Conservation (phyloP, 371 early-diverging fungal genomes). For the Mucor plumbeus region DNA sequence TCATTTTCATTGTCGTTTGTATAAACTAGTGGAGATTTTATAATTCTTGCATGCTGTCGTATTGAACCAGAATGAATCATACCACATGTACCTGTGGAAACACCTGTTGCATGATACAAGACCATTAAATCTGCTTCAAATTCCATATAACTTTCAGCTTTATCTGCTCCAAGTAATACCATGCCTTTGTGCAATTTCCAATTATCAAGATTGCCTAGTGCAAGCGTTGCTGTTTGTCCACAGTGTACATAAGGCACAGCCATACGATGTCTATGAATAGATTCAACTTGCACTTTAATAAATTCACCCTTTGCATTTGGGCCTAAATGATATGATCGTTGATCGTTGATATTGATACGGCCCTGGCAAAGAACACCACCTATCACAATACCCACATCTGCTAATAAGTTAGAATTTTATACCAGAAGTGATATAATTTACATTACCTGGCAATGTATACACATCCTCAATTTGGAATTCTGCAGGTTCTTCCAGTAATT, state of each 20-base stretch:
- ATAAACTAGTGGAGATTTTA: slow-evolving; percentile 45
- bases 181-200: slow-evolving; percentile 81
- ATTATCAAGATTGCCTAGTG: slow-evolving; percentile 48
- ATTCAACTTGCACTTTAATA: slow-evolving; percentile 63
- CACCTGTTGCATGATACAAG: slow-evolving; percentile 75
- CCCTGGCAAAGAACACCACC: slow-evolving; percentile 63
- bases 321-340: slow-evolving; percentile 52
- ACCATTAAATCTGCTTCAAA: slow-evolving; percentile 92
- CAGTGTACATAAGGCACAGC: slow-evolving; percentile 72
- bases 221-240: slow-evolving; percentile 87
- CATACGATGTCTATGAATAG: slow-evolving; percentile 89
- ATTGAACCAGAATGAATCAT: slow-evolving; percentile 92
- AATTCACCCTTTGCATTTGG: slow-evolving; percentile 61
- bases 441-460: slow-evolving; percentile 81
- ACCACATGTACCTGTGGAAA: slow-evolving; percentile 77
- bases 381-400: slow-evolving; percentile 61
- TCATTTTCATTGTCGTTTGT: slow-evolving; percentile 12
- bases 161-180: slow-evolving; percentile 72
- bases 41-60: slow-evolving; percentile 78
- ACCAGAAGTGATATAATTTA: slow-evolving; percentile 12
- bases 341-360: slow-evolving; percentile 40
- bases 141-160: slow-evolving; percentile 61
- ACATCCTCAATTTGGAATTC: slow-evolving; percentile 90
- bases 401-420: not conserved
- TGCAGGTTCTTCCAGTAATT: slow-evolving; percentile 58